phyloP scores from a whole-genome alignment of 1,284 basidiomycete genomes.

The Earliella scabrosa region DNA sequence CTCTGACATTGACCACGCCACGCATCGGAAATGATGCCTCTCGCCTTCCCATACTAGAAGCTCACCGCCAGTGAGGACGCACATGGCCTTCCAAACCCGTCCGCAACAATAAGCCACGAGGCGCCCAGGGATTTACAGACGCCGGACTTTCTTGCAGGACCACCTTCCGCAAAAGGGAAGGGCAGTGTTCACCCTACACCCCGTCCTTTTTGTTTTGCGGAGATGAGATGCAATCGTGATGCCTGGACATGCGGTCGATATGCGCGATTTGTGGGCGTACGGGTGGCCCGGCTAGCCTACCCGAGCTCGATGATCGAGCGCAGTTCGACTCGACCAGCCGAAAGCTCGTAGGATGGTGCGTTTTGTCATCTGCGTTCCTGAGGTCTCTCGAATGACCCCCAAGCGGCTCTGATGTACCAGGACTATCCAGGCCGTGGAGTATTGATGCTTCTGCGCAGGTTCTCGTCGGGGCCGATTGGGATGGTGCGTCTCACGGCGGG shows the following conservation, averaged over 20 bases:
- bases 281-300: constrained; percentile 1
- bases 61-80: neutral
- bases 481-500: too few species aligned
- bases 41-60: neutral
- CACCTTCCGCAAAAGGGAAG: constrained; percentile 12
- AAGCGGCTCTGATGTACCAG: too few species aligned
- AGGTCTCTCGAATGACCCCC: too few species aligned
- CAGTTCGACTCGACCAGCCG: neutral
- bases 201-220: constrained; percentile 19
- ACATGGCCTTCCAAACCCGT: constrained; percentile 1
- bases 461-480: too few species aligned
- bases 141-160: neutral
- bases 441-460: too few species aligned
- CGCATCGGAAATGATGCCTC: neutral
- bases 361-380: too few species aligned
- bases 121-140: neutral
- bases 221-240: constrained; percentile 5
- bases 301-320: too few species aligned
- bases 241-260: neutral
- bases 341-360: too few species aligned
- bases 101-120: constrained; percentile 9
- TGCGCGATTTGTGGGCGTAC: constrained; percentile 5
- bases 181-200: constrained; percentile 10
- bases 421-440: too few species aligned
- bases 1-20: neutral